Conservation (phyloP, 2,329 filamentous ascomycete species). For the Pseudogymnoascus sp. region DNA sequence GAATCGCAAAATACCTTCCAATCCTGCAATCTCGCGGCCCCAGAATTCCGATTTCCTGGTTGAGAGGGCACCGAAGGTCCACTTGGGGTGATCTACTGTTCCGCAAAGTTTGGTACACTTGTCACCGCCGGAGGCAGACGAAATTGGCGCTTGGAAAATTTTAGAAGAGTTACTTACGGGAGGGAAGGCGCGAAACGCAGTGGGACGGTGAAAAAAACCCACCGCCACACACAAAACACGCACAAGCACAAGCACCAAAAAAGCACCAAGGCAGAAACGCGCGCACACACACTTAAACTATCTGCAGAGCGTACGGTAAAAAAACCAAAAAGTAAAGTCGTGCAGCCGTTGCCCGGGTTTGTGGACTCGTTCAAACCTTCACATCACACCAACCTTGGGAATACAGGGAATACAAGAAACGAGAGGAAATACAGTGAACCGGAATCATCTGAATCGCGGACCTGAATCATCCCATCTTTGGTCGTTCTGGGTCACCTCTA, state of each 20-base stretch:
- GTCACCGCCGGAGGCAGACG: background rate
- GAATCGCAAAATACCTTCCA: background rate
- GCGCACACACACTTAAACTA: background rate
- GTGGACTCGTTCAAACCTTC: background rate
- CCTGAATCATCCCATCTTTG: background rate
- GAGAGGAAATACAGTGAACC: background rate
- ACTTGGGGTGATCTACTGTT: background rate
- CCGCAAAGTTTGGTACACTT: background rate
- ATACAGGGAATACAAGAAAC: background rate
- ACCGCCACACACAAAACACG: background rate
- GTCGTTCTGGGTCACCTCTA: background rate
- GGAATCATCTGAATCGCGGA: background rate
- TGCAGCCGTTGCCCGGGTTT: background rate
- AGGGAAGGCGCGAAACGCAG: conserved; percentile 5
- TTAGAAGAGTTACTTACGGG: background rate
- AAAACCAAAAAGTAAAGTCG: background rate
- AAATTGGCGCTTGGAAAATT: background rate
- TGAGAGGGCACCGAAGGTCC: background rate
- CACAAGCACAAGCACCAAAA: background rate
- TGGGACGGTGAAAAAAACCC: background rate
- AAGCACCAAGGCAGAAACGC: background rate
- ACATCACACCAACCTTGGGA: background rate
- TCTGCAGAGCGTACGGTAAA: background rate
- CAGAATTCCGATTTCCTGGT: background rate
- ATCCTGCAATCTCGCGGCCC: background rate